Conservation (phyloP, 2,329 filamentous ascomycete species). For the Hypoxylon rubiginosum region DNA sequence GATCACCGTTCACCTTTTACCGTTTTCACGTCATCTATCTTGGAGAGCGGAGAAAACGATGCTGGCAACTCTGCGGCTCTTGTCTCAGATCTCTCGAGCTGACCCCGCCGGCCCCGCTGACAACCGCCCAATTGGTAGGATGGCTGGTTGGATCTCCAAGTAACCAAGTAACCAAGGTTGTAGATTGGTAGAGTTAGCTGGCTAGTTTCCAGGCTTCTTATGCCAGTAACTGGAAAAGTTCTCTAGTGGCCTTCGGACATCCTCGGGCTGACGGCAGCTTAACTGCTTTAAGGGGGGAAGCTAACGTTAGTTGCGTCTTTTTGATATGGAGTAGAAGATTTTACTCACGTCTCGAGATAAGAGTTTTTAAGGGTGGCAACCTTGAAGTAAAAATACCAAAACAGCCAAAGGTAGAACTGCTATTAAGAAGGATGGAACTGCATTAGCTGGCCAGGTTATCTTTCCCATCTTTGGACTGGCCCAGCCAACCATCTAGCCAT, state of each 20-base stretch:
- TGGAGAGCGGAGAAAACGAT: slow-evolving; percentile 21
- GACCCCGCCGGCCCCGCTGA: slow-evolving; percentile 12
- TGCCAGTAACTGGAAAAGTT: slow-evolving; percentile 1
- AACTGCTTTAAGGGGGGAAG: slow-evolving; percentile 15
- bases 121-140: slow-evolving; percentile 17
- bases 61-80: slow-evolving; percentile 32
- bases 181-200: not conserved
- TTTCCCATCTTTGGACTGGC: slow-evolving; percentile 12
- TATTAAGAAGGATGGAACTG: slow-evolving; percentile 4
- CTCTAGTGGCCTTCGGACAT: slow-evolving; percentile 17
- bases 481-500: not conserved
- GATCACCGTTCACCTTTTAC: not conserved
- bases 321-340: slow-evolving; percentile 11
- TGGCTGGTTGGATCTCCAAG: not conserved
- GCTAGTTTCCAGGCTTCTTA: not conserved
- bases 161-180: no score
- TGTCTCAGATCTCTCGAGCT: slow-evolving; percentile 15
- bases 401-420: not conserved
- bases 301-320: slow-evolving; percentile 27
- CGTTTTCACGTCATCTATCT: slow-evolving; percentile 33
- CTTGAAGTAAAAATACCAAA: not conserved
- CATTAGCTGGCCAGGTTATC: slow-evolving; percentile 25
- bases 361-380: slow-evolving; percentile 14
- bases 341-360: slow-evolving; percentile 29
- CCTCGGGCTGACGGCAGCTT: slow-evolving; percentile 23